These are phyloP conservation scores for Microbotryum lychnidis-dioicae DNA, from an alignment of 1,284 basidiomycete species.

Conservation along the genomic window DNA sequence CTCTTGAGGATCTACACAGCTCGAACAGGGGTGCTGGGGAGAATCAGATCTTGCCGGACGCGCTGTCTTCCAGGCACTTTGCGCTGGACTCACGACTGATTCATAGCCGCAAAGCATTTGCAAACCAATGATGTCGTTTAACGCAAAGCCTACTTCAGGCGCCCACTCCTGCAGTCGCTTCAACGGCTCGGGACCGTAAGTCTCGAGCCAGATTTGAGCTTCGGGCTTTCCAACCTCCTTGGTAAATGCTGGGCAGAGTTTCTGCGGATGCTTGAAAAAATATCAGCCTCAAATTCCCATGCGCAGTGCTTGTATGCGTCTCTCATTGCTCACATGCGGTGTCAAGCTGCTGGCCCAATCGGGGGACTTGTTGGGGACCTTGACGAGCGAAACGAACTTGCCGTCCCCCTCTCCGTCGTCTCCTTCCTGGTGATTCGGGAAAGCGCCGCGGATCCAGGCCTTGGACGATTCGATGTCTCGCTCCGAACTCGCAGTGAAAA, in stretches of 20 bases:
- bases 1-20: slow-evolving; percentile 16
- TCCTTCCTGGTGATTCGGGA: slow-evolving; percentile 42
- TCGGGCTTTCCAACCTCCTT: slow-evolving; percentile 42
- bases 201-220: slow-evolving; percentile 40
- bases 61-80: too few species aligned
- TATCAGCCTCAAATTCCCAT: background rate
- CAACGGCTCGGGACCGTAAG: slow-evolving; percentile 38
- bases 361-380: slow-evolving; percentile 43
- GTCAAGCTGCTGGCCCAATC: slow-evolving; percentile 43
- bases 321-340: slow-evolving; percentile 39
- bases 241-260: slow-evolving; percentile 43
- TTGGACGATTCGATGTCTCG: slow-evolving; percentile 43
- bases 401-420: slow-evolving; percentile 43
- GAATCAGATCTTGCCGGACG: too few species aligned
- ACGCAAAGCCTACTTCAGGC: slow-evolving; percentile 33
- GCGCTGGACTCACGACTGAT: slow-evolving; percentile 34
- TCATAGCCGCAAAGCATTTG: slow-evolving; percentile 45
- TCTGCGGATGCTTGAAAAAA: slow-evolving; percentile 26
- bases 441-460: slow-evolving; percentile 43
- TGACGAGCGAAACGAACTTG: slow-evolving; percentile 40
- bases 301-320: too few species aligned
- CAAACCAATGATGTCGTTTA: slow-evolving; percentile 42
- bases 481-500: slow-evolving; percentile 42
- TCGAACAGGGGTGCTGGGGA: slow-evolving; percentile 6
- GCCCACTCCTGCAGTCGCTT: slow-evolving; percentile 35